A percentile compares a stretch with the other conserved stretches of the same genome.
Conservation (phyloP, 805 yeast species). For the Candida khao-thaluensis region DNA sequence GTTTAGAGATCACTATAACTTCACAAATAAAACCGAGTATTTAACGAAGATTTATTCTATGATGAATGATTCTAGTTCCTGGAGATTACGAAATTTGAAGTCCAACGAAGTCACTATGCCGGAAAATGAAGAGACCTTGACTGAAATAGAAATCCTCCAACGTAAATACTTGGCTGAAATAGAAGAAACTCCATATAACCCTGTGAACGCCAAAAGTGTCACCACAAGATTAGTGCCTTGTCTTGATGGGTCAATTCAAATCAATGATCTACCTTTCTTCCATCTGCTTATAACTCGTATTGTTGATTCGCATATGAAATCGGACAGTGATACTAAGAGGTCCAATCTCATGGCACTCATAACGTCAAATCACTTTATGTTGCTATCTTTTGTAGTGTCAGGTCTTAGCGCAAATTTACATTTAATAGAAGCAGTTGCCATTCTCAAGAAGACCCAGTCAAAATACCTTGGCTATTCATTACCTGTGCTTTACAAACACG, state of each 20-base stretch:
- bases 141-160: conserved; percentile 16
- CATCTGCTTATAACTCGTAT: conserved; percentile 19
- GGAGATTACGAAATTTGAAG: conserved; percentile 25
- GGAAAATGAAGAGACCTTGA: conserved; percentile 2
- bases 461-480: conserved; percentile 11
- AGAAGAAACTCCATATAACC: conserved; percentile 19
- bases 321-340: conserved; percentile 9
- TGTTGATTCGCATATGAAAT: conserved; percentile 17
- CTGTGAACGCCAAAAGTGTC: conserved; percentile 20
- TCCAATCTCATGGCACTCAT: conserved; percentile 15
- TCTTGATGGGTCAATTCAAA: conserved; percentile 26
- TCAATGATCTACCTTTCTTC: conserved; percentile 35
- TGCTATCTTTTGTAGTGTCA: conserved; percentile 27
- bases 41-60: conserved; percentile 9
- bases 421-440: conserved; percentile 25
- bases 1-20: conserved; percentile 22
- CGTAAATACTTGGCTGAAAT: conserved; percentile 2
- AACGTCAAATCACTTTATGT: conserved; percentile 24
- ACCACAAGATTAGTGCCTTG: conserved; percentile 21
- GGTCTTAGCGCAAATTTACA: conserved; percentile 26
- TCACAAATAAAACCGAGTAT: conserved; percentile 11
- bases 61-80: conserved; percentile 13
- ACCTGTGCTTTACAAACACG: conserved; percentile 15
- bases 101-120: conserved; percentile 16
- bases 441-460: conserved; percentile 21